Conservation (phyloP, 768 basidiomycete genomes). For the Kwoniella newhampshirensis region DNA sequence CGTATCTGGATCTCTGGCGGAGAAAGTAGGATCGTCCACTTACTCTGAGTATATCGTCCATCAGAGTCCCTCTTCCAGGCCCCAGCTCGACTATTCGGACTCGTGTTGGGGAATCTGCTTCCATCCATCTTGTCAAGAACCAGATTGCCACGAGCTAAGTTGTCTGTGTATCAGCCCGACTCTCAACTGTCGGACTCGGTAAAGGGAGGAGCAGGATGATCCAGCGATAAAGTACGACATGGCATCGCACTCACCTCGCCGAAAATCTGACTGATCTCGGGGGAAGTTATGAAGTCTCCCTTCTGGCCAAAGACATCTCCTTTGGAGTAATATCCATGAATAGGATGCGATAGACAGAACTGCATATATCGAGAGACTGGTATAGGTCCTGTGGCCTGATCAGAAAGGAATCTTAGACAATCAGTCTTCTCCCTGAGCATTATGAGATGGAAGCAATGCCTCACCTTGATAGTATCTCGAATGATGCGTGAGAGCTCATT, state of each 20-base stretch:
- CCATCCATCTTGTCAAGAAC: constrained; percentile 74
- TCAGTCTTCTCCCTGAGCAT: too few relatives aligned
- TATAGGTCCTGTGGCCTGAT: constrained; percentile 81
- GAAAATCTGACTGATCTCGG: constrained; percentile 93
- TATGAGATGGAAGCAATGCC: constrained; percentile 11
- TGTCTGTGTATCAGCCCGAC: too few relatives aligned
- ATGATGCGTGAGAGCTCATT: constrained; percentile 65
- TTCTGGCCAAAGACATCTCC: constrained; percentile 75
- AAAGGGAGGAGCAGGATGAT: too few relatives aligned
- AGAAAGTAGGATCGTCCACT: constrained; percentile 49
- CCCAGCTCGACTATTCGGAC: constrained; percentile 86
- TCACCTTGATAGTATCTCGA: constrained; percentile 70
- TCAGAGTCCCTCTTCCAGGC: constrained; percentile 87
- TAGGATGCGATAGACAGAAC: constrained; percentile 83
- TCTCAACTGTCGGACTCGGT: too few relatives aligned
- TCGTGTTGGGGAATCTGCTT: constrained; percentile 57
- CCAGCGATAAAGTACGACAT: not conserved
- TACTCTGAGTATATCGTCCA: constrained; percentile 84
- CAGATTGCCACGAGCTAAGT: constrained; percentile 85
- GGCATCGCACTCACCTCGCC: constrained; percentile 71
- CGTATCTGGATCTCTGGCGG: too few relatives aligned
- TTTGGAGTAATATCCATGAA: constrained; percentile 84
- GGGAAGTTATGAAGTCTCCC: constrained; percentile 95
- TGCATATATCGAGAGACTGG: constrained; percentile 89
- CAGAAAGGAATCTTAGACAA: not conserved